phyloP scores from a whole-genome alignment of 2,329 filamentous ascomycete species.

The Aspergillus fumigatiaffinis region DNA sequence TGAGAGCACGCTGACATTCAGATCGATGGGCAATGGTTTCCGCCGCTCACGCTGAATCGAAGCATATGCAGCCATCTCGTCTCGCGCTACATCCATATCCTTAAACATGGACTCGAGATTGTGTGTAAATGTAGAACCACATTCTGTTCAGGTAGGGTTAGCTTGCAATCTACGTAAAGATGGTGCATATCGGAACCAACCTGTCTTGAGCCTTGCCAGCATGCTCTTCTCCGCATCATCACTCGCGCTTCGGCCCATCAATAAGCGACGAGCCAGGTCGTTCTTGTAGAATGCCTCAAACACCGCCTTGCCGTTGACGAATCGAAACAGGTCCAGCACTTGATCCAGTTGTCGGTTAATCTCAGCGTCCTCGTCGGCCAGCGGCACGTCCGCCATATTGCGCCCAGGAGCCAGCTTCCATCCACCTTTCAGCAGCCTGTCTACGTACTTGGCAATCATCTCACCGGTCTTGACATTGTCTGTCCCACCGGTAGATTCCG shows the following conservation, averaged over 20 bases:
- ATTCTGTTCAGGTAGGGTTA: conserved; percentile 53
- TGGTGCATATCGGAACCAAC: conserved; percentile 29
- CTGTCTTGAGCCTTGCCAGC: conserved; percentile 80
- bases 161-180: neutral
- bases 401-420: conserved; percentile 64
- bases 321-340: conserved; percentile 89
- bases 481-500: conserved; percentile 67
- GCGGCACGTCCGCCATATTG: conserved; percentile 49
- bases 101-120: conserved; percentile 99
- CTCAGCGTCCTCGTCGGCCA: conserved; percentile 85
- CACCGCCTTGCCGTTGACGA: conserved; percentile 94
- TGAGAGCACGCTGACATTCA: conserved; percentile 87
- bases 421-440: conserved; percentile 80
- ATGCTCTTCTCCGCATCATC: conserved; percentile 95
- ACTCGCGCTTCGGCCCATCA: conserved; percentile 90
- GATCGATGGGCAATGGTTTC: conserved; percentile 59
- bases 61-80: conserved; percentile 90
- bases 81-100: conserved; percentile 86
- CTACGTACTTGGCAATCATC: conserved; percentile 98
- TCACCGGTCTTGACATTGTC: conserved; percentile 93
- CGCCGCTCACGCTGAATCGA: conserved; percentile 59
- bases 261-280: conserved; percentile 79
- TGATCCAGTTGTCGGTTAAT: conserved; percentile 89
- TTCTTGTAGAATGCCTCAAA: conserved; percentile 99
- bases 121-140: conserved; percentile 88